Evolutionary conservation across 108 stramenopile genomes (phyloP).

Genomic region (Pseudonitzschia multistriata): DNA sequence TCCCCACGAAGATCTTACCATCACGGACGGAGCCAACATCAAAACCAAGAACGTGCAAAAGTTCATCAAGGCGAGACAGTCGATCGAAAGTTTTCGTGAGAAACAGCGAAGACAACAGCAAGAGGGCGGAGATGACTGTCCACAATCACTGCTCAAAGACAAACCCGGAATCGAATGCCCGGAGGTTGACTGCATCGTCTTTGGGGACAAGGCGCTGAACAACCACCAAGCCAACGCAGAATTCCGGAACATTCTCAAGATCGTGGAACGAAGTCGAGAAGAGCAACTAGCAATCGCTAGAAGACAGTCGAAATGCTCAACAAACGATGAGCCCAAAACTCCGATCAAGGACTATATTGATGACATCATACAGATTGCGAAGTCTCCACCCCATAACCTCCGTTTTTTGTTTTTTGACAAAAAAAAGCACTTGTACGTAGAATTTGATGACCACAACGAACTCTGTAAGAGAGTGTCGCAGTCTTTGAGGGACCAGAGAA

Average conservation of each 20-base stretch:
- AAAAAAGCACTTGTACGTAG: neutral
- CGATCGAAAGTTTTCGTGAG: neutral
- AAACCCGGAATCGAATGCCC: constrained; percentile 12
- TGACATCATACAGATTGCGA: neutral
- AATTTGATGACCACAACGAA: neutral
- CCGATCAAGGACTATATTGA: neutral
- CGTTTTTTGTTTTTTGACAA: constrained; percentile 1
- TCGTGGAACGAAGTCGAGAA: neutral
- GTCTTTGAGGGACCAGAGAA: neutral
- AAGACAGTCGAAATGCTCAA: neutral
- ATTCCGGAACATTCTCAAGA: constrained; percentile 3
- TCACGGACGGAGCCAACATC: constrained; percentile 1
- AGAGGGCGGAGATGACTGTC: too few relatives aligned
- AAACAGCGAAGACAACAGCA: neutral
- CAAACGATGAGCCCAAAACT: neutral
- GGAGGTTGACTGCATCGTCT: constrained; percentile 3
- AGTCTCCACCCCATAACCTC: neutral
- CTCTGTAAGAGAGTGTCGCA: neutral
- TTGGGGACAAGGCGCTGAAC: neutral
- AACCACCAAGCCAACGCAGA: neutral
- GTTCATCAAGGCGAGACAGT: neutral
- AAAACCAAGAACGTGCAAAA: constrained; percentile 3
- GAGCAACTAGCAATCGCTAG: neutral
- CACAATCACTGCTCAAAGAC: neutral
- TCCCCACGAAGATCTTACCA: neutral